These are phyloP conservation scores for Aurantiochytrium sp. DNA, from an alignment of 108 stramenopile genomes.

Conservation along the genomic window DNA sequence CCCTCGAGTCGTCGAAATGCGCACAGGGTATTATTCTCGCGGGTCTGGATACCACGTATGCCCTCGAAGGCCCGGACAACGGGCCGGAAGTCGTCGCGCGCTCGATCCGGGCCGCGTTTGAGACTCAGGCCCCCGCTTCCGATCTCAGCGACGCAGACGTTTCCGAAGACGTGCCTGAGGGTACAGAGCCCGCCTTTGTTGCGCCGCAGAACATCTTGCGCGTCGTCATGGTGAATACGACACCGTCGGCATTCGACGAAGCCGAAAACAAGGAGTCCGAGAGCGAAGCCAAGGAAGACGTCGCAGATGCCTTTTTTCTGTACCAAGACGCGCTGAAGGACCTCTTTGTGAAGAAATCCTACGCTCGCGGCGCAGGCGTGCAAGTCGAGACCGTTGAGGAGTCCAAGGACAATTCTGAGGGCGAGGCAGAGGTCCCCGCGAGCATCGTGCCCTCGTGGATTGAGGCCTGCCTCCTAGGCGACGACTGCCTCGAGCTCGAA, in stretches of 20 bases:
- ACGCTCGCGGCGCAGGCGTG: not conserved
- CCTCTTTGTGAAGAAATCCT: too few species aligned
- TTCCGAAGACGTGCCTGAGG: too few species aligned
- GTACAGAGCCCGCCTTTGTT: too few species aligned
- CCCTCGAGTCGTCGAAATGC: not conserved
- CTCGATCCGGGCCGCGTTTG: too few species aligned
- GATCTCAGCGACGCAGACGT: too few species aligned
- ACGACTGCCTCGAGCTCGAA: not conserved
- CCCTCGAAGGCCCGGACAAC: not conserved
- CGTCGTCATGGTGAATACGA: conserved; percentile 28
- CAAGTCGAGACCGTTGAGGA: not conserved
- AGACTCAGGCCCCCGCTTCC: too few species aligned
- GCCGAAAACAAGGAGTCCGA: not conserved
- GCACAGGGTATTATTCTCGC: not conserved
- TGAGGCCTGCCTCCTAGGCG: not conserved
- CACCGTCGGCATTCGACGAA: conserved; percentile 16
- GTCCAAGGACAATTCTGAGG: not conserved
- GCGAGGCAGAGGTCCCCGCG: not conserved
- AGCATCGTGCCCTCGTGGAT: not conserved
- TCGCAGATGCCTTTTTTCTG: too few species aligned
- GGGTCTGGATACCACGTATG: not conserved
- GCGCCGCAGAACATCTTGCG: not conserved
- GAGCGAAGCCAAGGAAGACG: too few species aligned
- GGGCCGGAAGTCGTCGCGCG: too few species aligned
- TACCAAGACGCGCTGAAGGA: too few species aligned